Percentiles rank a stretch among this genome's conserved stretches.
These are phyloP conservation scores for Entomortierella beljakovae DNA, from an alignment of 192 early-diverging fungal species.

Conservation along the genomic window DNA sequence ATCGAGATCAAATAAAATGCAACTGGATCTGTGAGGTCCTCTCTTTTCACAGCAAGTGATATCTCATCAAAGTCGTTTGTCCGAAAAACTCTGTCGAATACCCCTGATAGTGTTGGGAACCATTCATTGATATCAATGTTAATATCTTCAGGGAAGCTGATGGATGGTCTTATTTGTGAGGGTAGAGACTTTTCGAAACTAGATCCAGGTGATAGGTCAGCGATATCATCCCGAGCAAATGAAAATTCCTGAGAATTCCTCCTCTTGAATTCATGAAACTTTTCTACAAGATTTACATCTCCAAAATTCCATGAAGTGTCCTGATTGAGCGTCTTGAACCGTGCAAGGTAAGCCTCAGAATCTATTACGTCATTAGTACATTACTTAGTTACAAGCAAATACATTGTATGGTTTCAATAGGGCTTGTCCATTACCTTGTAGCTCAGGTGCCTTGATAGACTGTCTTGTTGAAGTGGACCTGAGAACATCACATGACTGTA, in stretches of 20 bases:
- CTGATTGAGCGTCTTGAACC: not conserved
- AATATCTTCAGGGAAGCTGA: too few species aligned
- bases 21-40: conserved; percentile 20
- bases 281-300: not conserved
- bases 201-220: conserved; percentile 4
- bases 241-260: conserved; percentile 4
- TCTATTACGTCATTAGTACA: too few species aligned
- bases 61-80: conserved; percentile 19
- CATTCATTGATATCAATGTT: too few species aligned
- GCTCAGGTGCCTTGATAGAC: too few species aligned
- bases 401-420: too few species aligned
- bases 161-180: too few species aligned
- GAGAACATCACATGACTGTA: too few species aligned
- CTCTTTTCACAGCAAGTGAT: not conserved
- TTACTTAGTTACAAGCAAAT: too few species aligned
- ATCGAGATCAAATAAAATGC: conserved; percentile 11
- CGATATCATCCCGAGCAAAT: not conserved
- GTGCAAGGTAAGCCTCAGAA: too few species aligned
- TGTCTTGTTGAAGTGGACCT: too few species aligned
- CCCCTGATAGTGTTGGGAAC: not conserved
- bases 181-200: too few species aligned
- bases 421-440: too few species aligned
- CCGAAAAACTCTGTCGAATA: conserved; percentile 11
- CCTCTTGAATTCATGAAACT: not conserved
- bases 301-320: not conserved